Conservation (phyloP, 2,329 filamentous ascomycete species). For the Aspergillus hortae region DNA sequence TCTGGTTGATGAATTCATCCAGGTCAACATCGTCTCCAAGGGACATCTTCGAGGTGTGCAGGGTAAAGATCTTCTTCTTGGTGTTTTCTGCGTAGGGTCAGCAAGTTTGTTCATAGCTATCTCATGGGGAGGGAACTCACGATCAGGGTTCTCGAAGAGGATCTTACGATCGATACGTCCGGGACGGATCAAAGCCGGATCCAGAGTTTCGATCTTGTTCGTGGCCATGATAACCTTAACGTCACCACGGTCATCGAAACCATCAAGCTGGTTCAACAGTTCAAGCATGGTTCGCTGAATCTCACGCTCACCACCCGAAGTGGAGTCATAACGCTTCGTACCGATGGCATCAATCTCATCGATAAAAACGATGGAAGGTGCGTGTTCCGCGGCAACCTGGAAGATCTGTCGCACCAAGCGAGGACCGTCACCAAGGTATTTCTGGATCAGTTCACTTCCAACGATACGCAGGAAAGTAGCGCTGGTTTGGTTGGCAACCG, state of each 20-base stretch:
- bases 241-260: constrained; percentile 96
- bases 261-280: constrained; percentile 94
- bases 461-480: constrained; percentile 97
- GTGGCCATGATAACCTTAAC: constrained; percentile 99
- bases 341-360: constrained; percentile 99
- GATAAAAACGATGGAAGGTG: constrained; percentile 96
- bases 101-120: constrained; percentile 1
- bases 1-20: constrained; percentile 97
- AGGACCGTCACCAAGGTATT: constrained; percentile 95
- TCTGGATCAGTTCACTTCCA: constrained; percentile 95
- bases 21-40: constrained; percentile 95
- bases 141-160: constrained; percentile 68
- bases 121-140: constrained; percentile 40
- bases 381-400: constrained; percentile 87
- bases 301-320: constrained; percentile 93
- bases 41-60: constrained; percentile 99
- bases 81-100: constrained; percentile 64
- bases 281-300: constrained; percentile 99
- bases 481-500: constrained; percentile 97
- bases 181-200: constrained; percentile 91
- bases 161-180: constrained; percentile 99
- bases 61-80: constrained; percentile 94
- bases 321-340: constrained; percentile 97
- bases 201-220: constrained; percentile 98
- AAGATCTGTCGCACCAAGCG: constrained; percentile 90